Conservation (phyloP, 139 green algal species). For the Diplosphaera chodatii region DNA sequence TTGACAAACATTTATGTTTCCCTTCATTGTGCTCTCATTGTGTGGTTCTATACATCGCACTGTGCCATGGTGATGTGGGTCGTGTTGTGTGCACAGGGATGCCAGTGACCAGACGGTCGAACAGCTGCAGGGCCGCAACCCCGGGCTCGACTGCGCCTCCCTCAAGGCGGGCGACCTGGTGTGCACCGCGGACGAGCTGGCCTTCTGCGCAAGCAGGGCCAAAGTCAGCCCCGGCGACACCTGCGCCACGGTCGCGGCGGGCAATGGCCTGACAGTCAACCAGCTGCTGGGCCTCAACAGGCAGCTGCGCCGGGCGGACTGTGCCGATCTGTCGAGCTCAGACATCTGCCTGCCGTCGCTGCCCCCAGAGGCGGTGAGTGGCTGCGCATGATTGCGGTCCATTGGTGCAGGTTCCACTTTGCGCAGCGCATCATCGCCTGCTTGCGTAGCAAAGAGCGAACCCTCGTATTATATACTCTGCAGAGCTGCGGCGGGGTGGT, state of each 20-base stretch:
- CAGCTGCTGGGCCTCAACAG: constrained; percentile 78
- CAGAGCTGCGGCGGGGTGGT: background rate
- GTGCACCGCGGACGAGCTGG: background rate
- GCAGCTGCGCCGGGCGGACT: constrained; percentile 18
- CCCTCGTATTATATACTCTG: background rate
- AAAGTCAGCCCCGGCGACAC: background rate
- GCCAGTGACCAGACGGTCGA: background rate
- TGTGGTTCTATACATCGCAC: no score
- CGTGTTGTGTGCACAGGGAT: background rate
- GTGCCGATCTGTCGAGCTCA: background rate
- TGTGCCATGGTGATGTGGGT: no score
- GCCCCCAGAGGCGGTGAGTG: background rate
- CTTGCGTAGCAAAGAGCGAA: no score
- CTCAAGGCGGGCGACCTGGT: background rate
- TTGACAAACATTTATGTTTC: no score
- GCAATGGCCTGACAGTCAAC: constrained; percentile 40
- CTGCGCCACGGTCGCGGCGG: background rate
- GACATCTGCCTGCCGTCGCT: background rate
- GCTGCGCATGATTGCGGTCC: no score
- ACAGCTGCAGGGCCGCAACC: background rate
- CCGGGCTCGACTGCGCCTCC: background rate
- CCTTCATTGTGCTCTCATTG: no score
- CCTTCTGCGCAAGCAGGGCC: background rate
- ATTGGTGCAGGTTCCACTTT: no score
- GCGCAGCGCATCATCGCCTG: no score